phyloP scores from a whole-genome alignment of 208 protist genomes.

The Crithidia brevicula region DNA sequence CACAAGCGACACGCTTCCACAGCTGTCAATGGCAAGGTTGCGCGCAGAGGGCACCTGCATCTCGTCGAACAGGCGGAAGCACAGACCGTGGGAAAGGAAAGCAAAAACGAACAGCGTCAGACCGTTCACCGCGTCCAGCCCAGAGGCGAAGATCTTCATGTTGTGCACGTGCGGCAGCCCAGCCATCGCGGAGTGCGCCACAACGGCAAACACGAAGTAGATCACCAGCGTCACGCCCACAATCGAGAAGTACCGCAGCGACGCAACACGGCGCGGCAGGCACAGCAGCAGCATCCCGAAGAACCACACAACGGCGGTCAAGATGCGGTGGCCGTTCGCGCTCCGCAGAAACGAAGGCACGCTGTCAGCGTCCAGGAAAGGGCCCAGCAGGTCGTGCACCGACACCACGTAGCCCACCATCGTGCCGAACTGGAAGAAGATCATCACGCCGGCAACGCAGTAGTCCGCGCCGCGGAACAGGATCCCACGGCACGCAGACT shows the following conservation, averaged over 20 bases:
- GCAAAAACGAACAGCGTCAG: constrained; percentile 64
- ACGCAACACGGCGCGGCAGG: constrained; percentile 65
- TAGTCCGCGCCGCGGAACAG: constrained; percentile 68
- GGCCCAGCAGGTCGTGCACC: constrained; percentile 49
- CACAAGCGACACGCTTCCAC: constrained; percentile 44
- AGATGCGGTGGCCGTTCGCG: constrained; percentile 41
- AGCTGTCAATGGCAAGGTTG: constrained; percentile 19
- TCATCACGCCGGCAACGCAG: constrained; percentile 45
- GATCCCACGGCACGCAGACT: constrained; percentile 49
- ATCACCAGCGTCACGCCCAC: constrained; percentile 64
- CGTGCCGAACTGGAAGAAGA: constrained; percentile 52
- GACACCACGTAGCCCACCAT: constrained; percentile 68
- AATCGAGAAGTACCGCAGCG: constrained; percentile 71
- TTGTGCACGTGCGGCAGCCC: constrained; percentile 39
- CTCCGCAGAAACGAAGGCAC: constrained; percentile 36
- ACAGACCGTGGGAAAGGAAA: constrained; percentile 49
- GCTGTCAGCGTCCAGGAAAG: constrained; percentile 36
- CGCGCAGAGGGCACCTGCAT: constrained; percentile 19
- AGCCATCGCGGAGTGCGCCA: constrained; percentile 43
- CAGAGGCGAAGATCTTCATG: constrained; percentile 39
- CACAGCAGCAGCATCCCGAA: constrained; percentile 65
- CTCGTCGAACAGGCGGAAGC: constrained; percentile 40
- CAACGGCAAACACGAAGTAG: constrained; percentile 65
- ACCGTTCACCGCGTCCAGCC: constrained; percentile 40
- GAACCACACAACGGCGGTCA: constrained; percentile 54